Evolutionary conservation across 2,329 filamentous ascomycete genomes (phyloP), one percentile per base, ranked within the genome.

Genomic region (Ophidiomyces ophidiicola): DNA sequence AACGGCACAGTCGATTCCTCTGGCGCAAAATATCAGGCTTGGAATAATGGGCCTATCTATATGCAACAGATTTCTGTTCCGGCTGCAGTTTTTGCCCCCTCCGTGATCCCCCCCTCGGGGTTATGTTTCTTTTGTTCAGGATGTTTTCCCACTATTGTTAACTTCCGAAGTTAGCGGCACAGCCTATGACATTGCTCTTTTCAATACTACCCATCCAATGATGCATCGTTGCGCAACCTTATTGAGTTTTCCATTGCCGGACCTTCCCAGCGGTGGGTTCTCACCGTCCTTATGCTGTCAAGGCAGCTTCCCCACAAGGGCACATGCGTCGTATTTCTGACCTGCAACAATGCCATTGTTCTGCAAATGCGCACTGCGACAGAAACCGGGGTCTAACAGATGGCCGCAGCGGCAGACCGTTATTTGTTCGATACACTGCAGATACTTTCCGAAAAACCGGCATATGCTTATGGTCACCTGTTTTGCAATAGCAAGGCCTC

Each of bases 401-500:
- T 33, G 23, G 21, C 29, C 23, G 15, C 30, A n/a, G 7, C 15
- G 4, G 23, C 11, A 14, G 11, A 33, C 19, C 30, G 21, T 21
- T 6, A 32, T 39, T 39, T 21, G 21, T 28, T 39, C 21, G 37
- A 28, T 12, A 18, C 21, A 19, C 29, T 33, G 30, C 30, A 39
- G 30, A 39, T 39, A 39, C 37, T 39, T 39, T 39, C 30, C 29
- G 18, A 28, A 39, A 18, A 39, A 19, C 37, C 30, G 23, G 30
- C 37, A 39, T 39, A 39, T 39, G 37, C 30, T 25, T 12, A 19
- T 20, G 37, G 37, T 39, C 37, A 39, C 37, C 37, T 39, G 37
- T 39, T 39, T 32, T 23, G 20, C 23, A 28, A 39, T 23, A 31
- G 37, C 37, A 15, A 28, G 14, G 30, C 30, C 15, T 4, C 35